Evolutionary conservation across 805 yeast genomes (phyloP), one percentile per base, ranked within the genome.

Genomic region (Osmozyma mogii): DNA sequence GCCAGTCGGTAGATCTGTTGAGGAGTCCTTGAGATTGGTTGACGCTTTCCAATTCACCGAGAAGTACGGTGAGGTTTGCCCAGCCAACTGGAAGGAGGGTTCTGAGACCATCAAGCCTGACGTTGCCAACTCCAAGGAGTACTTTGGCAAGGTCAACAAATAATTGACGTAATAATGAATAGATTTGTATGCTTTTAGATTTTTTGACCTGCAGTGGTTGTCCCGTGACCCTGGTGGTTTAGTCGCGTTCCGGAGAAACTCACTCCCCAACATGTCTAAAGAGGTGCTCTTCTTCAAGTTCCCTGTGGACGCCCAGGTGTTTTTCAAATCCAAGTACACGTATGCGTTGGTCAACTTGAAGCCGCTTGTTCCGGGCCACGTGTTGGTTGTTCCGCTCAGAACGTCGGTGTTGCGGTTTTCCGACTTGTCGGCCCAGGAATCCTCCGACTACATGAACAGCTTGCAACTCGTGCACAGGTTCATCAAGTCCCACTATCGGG

Each of bases 21-120:
- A 88, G 46, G 99, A 92, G 77, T 82, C 96, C 46, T 73, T 85
- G 58, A 88, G 99, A 80, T 77, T 92, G 58, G 75, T 92, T 43
- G 97, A 92, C 62, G 99, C 96, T 50, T 92, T 92, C 95, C 95
- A 89, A 73, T 92, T 94, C 88, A 84, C 95, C 53, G 97, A 88
- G 66, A 83, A 84, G 73, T 72, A 92, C 78, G 98, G 98, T 70
- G 96, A 94, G 72, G 98, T 89, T 47, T 88, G 96, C 72, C 98
- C 98, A 54, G 96, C 97, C 61, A 92, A 89, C 94, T 89, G 98
- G 98, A 60, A 56, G 44, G 62, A 61, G 43, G 98, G 98, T 70
- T 61, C 84, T 40, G 95, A 84, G 58, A 83, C 95, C 64, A 85
- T 87, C 69, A 80, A 79, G 63, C 46, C 48, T 8, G 44, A 41